phyloP scores from a whole-genome alignment of 2,329 filamentous ascomycete species.

The Fusarium austroafricanum region DNA sequence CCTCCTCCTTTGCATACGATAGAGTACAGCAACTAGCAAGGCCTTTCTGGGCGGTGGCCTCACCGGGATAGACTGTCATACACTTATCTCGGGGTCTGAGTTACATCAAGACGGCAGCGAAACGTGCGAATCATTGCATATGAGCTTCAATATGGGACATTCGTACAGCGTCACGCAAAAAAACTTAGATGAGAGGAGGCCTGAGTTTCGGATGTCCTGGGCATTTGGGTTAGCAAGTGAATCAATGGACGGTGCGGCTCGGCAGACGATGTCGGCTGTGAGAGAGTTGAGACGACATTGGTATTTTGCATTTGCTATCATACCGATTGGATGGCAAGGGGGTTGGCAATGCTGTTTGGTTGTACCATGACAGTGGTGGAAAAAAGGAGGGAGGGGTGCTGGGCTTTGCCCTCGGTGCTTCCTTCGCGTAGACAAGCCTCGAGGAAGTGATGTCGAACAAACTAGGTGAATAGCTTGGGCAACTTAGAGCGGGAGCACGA shows the following conservation, averaged over 20 bases:
- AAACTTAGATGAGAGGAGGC: conserved; percentile 39
- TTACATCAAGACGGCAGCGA: conserved; percentile 32
- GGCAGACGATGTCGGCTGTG: conserved; percentile 18
- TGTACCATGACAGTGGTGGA: conserved; percentile 7
- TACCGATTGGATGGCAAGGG: conserved; percentile 13
- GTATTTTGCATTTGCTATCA: conserved; percentile 22
- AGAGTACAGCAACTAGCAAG: conserved; percentile 42
- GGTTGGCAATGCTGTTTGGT: conserved; percentile 12
- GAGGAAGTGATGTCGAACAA: conserved; percentile 17
- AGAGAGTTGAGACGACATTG: conserved; percentile 11
- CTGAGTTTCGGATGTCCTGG: conserved; percentile 22
- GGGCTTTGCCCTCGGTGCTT: conserved; percentile 9
- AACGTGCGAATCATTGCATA: conserved; percentile 40
- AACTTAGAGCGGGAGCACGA: not conserved
- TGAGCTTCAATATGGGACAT: conserved; percentile 40
- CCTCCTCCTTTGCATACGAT: conserved; percentile 27
- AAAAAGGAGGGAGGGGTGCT: not conserved
- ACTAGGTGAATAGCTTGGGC: conserved; percentile 5
- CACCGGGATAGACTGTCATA: conserved; percentile 39
- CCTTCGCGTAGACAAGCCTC: conserved; percentile 5
- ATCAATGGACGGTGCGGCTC: conserved; percentile 28
- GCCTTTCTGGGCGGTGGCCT: conserved; percentile 39
- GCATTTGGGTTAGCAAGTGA: conserved; percentile 36
- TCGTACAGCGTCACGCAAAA: conserved; percentile 37
- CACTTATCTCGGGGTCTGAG: conserved; percentile 41